Base-by-base conservation (phyloP, 2,329 filamentous ascomycete genomes). In the Verticillium isaacii region DNA sequence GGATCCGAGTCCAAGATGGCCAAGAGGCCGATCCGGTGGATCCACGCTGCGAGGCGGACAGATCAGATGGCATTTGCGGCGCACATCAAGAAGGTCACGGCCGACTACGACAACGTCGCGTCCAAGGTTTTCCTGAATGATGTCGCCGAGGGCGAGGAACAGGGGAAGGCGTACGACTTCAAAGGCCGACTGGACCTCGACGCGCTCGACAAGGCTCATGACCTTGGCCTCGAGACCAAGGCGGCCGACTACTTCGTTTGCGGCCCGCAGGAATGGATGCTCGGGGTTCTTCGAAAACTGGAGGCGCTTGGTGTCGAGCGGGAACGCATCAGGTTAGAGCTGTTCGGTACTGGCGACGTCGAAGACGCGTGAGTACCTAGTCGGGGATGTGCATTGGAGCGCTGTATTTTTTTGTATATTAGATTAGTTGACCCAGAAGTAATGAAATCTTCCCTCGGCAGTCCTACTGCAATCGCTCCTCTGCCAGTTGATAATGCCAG, bases 201-300 rank as follows among this genome's bases (percentile, higher is more conserved):
- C 36, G 80, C 78, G 60, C 70, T 91, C 41, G 80, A 84, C 65
- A 71, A 74, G 29, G 76, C 83, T 9, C 69, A 74, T 0, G 77
- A 84, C 56, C 75, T 93, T n/a, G 85, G 81, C 66, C 70, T 88
- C 1, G 75, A 78, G 23, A 77, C 89, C 66, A 58, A 73, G 1
- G 74, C 74, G 54, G 80, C 90, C 0, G 78, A 87, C 68, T 93
- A 92, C 72, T 93, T 85, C 67, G 76, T 91, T 60, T 93, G 91
- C 69, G 91, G 90, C 0, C 90, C 90, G 0, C 80, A 82, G 63
- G 70, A 72, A 8, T 93, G 92, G 78, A 93, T 93, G 91, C 68
- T 80, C 11, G 82, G 85, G 41, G 76, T 84, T 25, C 77, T 84
- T 65, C 73, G 74, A 8, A 80, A 77, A 66, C 76, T 93, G 61